Conservation (phyloP, 73 alveolate species). For the Tetrahymena borealis region DNA sequence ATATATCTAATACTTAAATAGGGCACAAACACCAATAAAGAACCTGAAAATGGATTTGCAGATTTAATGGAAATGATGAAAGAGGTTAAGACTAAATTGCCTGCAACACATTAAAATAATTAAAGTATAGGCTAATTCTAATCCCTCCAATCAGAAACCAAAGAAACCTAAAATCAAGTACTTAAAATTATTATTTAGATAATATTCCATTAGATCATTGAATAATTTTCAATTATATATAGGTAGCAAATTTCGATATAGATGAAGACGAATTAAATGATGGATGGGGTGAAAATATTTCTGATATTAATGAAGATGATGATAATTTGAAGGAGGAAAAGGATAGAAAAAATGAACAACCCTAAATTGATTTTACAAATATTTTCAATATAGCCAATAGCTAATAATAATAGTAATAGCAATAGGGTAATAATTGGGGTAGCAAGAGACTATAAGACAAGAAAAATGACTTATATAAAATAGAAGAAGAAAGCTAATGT, state of each 20-base stretch:
- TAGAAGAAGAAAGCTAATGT: background rate
- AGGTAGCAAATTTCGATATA: background rate
- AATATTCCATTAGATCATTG: background rate
- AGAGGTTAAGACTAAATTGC: background rate
- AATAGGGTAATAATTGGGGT: background rate
- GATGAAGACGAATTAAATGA: background rate
- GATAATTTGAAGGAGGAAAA: background rate
- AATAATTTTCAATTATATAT: background rate
- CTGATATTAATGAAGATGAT: background rate
- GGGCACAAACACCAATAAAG: background rate
- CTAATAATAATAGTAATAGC: background rate
- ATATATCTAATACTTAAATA: background rate
- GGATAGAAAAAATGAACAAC: background rate
- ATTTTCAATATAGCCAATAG: background rate
- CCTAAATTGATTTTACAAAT: background rate
- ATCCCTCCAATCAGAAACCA: background rate
- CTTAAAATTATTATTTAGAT: background rate
- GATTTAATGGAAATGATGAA: background rate
- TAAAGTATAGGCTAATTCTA: background rate
- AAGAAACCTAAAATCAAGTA: background rate
- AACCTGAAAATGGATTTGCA: background rate
- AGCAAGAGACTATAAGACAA: too few relatives aligned
- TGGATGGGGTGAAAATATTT: background rate
- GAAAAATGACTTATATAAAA: background rate
- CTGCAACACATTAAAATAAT: background rate